A percentile compares a stretch with the other conserved stretches of the same genome.
Evolutionary conservation across 73 alveolate genomes (phyloP).

Genomic region (Paramecium pentaurelia): DNA sequence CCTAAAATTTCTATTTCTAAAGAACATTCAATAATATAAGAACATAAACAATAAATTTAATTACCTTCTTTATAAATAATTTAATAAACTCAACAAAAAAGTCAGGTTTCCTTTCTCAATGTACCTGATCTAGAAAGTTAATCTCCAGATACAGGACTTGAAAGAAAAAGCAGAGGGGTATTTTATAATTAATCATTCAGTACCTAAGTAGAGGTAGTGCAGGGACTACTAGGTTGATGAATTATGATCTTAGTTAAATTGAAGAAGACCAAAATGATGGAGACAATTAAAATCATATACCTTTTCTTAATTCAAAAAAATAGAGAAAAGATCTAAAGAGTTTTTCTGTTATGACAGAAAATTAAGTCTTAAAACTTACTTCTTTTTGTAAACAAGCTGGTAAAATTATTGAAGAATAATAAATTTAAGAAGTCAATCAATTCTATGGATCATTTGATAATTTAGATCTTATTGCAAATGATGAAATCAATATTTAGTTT

Average conservation of each 20-base stretch:
- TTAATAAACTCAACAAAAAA: background rate
- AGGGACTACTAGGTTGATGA: conserved; percentile 9
- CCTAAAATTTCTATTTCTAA: background rate
- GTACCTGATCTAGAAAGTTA: conserved; percentile 23
- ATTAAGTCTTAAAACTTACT: background rate
- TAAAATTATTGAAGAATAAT: background rate
- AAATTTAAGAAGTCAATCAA: background rate
- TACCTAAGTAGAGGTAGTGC: background rate
- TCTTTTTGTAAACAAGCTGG: background rate
- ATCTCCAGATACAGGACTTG: conserved; percentile 33
- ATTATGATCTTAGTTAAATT: conserved; percentile 15
- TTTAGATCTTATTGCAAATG: conserved; percentile 30
- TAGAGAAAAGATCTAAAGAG: conserved; percentile 19
- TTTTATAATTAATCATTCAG: background rate
- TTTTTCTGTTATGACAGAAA: background rate
- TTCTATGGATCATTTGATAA: conserved; percentile 11
- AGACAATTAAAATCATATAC: background rate
- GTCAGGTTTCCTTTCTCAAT: conserved; percentile 37
- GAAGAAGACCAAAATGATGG: background rate
- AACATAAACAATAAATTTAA: background rate
- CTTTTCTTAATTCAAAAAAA: background rate
- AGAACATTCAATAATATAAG: background rate
- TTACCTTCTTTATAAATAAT: background rate
- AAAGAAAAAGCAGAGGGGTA: conserved; percentile 44
- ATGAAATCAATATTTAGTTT: background rate